Conservation (phyloP, 1,284 basidiomycete species). For the Prillingera fragicola region DNA sequence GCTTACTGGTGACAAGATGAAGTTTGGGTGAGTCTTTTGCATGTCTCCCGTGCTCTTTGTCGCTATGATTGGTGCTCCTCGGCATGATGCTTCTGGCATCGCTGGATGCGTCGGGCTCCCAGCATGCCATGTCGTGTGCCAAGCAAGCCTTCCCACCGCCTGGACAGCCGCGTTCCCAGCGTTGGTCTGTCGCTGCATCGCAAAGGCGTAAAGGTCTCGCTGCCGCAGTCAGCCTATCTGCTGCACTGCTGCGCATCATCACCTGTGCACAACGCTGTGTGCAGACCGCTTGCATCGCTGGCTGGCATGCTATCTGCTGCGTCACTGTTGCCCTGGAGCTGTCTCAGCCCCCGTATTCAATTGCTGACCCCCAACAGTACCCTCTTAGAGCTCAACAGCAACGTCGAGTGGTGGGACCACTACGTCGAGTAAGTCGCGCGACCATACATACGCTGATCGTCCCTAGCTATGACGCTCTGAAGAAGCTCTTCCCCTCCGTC, state of each 20-base stretch:
- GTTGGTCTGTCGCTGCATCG: too few relatives aligned
- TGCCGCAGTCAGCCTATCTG: neutral
- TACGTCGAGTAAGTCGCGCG: conserved; percentile 60
- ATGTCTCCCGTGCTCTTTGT: too few relatives aligned
- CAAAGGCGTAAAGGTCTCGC: neutral
- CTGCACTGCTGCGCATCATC: neutral
- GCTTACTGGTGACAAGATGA: conserved; percentile 45
- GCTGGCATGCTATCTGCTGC: too few relatives aligned
- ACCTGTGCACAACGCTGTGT: neutral
- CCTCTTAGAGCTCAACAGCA: conserved; percentile 86
- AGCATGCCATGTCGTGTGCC: too few relatives aligned
- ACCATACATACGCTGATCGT: neutral
- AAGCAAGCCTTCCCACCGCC: too few relatives aligned
- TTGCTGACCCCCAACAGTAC: conserved; percentile 45
- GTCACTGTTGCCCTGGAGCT: neutral
- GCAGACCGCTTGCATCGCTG: too few relatives aligned
- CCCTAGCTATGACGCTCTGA: conserved; percentile 71
- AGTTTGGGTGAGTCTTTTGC: conserved; percentile 46
- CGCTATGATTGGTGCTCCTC: too few relatives aligned
- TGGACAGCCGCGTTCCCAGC: too few relatives aligned
- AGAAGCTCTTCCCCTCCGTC: conserved; percentile 57
- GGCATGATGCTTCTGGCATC: too few relatives aligned
- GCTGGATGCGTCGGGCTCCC: too few relatives aligned
- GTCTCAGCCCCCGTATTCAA: conserved; percentile 12
- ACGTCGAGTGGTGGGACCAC: conserved; percentile 90